Evolutionary conservation across 2,329 filamentous ascomycete species (phyloP), one percentile per base, ranked within the genome.

Genomic region (Apiospora rasikravindrae): DNA sequence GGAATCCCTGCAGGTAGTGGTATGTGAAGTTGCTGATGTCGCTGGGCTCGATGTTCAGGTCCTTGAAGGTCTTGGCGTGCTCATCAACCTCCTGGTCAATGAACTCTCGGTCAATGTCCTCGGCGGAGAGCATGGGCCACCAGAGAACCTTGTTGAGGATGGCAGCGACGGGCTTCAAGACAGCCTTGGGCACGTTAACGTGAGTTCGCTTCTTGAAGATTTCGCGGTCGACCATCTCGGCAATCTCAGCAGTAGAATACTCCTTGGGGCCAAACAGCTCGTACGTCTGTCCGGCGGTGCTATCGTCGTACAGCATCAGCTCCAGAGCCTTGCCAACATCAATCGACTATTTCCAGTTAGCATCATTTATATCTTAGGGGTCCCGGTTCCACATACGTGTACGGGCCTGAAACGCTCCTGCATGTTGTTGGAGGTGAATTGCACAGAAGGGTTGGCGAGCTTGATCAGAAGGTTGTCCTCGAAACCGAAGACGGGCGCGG

Each of bases 201-300:
- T 98, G 95, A 76, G 93, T 90, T 78, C 95, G 91, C 83, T 93
- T 89, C 86, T 97, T 97, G 86, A 93, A 90, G 77, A 98, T 98
- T 86, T 99, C 96, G 76, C 89, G 91, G 86, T 98, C 95, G 69
- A 98, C 95, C 76, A 98, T 83, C 78, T 93, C 90, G 68, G 93
- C 92, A 76, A 99, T 94, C 83, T 98, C 93, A 47, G 89, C 91
- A 80, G 95, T 94, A 74, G 92, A 94, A 88, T 98, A 98, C 80
- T 98, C 90, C 84, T 92, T 96, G 66, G 96, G 96, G 2, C 96
- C 96, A 83, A 94, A 98, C 22, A 99, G 92, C 85, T 99, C 96
- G 79, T 89, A 99, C 0, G 96, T 99, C 85, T 98, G 91, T 13
- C 92, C 92, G 11, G 93, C 94, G 24, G 96, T 98, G 79, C 84